Base-by-base conservation (phyloP, 768 basidiomycete species). In the Sporobolomyces pararoseus region DNA sequence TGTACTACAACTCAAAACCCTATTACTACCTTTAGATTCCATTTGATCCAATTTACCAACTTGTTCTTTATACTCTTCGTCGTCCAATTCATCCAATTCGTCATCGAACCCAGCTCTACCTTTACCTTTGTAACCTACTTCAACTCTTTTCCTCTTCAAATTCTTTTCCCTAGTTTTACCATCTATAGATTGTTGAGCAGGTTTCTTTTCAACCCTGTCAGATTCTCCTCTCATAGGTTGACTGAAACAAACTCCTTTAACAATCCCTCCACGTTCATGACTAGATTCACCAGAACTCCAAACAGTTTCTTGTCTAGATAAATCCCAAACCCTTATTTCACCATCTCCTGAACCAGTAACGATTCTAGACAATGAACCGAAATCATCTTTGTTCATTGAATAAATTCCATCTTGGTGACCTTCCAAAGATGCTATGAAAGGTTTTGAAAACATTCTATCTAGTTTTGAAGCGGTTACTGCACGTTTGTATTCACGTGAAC, bases 281-380 rank as follows among this genome's bases (percentile, higher is more conserved):
- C 39, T n/a, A n/a, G 89, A 91, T 50, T 83, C 83, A 27, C 85
- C 57, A 84, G 62, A 84, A 85, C 53, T 84, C 76, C 27, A 86
- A 71, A 62, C 84, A 83, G 49, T 82, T 83, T 68, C 85, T 81
- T 72, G 66, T 84, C 82, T 21, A 86, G 83, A 13, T n/a, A 93
- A 81, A 72, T 92, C 87, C 78, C 98, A 93, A 21, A 97, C 80
- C 63, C 96, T 86, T 42, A 99, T 83, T 51, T 89, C 93, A 82
- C 96, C 96, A 78, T 98, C 93, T 85, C 94, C 97, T 74, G 90
- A 90, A 27, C 90, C 94, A 76, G 91, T 95, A 0, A 90, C 94
- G 25, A 97, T 84, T 32, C 86, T 83, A 23, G 86, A 86, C 29
- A 96, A 81, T 1, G 88, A 85, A 23, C 86, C 85, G 25, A 87